Evolutionary conservation across 208 protist genomes (phyloP).

Genomic region (Crithidia sp.): DNA sequence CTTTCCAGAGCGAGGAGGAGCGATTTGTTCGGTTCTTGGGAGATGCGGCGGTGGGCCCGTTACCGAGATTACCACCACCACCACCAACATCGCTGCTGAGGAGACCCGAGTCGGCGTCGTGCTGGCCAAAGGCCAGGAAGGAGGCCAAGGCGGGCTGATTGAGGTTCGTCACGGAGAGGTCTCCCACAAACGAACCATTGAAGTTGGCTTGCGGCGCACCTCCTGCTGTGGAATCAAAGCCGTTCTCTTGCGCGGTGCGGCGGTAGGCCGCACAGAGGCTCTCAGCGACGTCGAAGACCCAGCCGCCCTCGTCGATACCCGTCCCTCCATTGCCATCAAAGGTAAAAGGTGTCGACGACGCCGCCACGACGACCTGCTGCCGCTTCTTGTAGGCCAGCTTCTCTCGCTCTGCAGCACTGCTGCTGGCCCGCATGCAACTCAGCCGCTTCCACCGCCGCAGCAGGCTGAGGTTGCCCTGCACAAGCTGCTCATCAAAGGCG

Average conservation of each 20-base stretch:
- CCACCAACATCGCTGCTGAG: too few species aligned
- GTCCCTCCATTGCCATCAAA: too few species aligned
- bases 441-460: slow-evolving; percentile 31
- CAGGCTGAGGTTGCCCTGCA: slow-evolving; percentile 4
- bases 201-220: neutral
- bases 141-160: neutral
- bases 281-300: slow-evolving; percentile 11
- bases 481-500: slow-evolving; percentile 27
- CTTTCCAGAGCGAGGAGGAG: too few species aligned
- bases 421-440: slow-evolving; percentile 27
- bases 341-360: neutral
- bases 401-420: slow-evolving; percentile 7
- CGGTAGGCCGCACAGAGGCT: slow-evolving; percentile 3
- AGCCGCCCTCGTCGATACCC: slow-evolving; percentile 14
- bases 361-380: neutral
- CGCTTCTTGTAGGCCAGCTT: slow-evolving; percentile 11
- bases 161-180: slow-evolving; percentile 1
- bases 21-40: too few species aligned
- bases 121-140: slow-evolving; percentile 4
- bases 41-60: too few species aligned
- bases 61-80: neutral
- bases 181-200: neutral
- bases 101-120: neutral
- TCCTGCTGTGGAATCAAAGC: too few species aligned
- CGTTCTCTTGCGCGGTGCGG: neutral